Evolutionary conservation across 805 yeast genomes (phyloP).

Genomic region (Suhomyces tanzawaensis): DNA sequence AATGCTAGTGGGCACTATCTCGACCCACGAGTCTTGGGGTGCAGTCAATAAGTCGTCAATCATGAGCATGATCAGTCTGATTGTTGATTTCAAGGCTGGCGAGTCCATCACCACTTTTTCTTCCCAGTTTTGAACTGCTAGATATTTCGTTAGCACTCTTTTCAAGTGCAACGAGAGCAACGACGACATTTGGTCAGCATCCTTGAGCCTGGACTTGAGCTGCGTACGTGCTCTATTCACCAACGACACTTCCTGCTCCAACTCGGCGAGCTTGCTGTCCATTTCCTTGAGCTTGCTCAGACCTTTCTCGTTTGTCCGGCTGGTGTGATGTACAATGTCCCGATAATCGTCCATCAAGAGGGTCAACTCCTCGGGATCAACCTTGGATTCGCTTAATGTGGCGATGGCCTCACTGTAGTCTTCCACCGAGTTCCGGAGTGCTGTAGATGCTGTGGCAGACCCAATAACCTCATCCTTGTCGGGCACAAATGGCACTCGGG

Average conservation of each 20-base stretch:
- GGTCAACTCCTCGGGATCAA: neutral
- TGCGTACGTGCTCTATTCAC: neutral
- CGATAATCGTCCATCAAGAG: neutral
- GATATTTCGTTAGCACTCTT: constrained; percentile 17
- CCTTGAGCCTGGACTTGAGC: neutral
- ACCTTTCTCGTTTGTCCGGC: neutral
- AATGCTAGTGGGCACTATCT: neutral
- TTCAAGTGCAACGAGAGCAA: constrained; percentile 15
- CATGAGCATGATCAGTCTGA: constrained; percentile 11
- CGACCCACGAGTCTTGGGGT: constrained; percentile 2
- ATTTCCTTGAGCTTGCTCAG: neutral
- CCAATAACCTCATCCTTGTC: constrained; percentile 29
- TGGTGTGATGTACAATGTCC: neutral
- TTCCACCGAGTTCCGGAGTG: neutral
- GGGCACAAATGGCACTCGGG: constrained; percentile 22
- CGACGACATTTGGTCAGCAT: constrained; percentile 9
- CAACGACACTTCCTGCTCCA: neutral
- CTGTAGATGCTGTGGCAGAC: constrained; percentile 22
- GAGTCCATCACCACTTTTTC: constrained; percentile 18
- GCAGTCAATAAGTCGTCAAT: constrained; percentile 4
- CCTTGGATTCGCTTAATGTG: neutral
- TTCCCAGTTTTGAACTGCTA: constrained; percentile 23
- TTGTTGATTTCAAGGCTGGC: constrained; percentile 11
- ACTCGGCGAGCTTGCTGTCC: neutral
- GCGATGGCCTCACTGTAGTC: neutral